These are phyloP conservation scores for Teratosphaeria gauchensis DNA, from an alignment of 2,329 filamentous ascomycete species.

Conservation along the genomic window DNA sequence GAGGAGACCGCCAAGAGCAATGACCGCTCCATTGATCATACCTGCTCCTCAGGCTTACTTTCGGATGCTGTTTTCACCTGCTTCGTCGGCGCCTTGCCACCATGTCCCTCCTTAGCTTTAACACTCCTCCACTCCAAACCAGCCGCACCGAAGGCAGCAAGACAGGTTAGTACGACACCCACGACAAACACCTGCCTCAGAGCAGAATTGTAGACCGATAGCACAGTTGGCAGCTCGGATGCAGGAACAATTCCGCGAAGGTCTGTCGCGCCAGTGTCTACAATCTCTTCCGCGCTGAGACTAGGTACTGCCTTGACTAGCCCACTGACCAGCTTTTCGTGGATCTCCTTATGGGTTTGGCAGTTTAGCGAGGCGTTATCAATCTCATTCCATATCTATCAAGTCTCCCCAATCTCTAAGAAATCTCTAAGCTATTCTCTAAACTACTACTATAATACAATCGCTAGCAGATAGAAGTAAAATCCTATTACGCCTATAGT, in stretches of 20 bases:
- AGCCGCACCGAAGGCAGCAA: conserved; percentile 16
- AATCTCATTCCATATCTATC: too few species aligned
- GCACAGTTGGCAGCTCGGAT: conserved; percentile 9
- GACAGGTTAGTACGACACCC: conserved; percentile 7
- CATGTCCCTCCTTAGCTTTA: conserved; percentile 6
- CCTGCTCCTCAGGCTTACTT: background rate
- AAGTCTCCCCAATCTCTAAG: too few species aligned
- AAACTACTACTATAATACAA: too few species aligned
- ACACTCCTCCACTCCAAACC: conserved; percentile 20
- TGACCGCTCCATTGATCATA: background rate
- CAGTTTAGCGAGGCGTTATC: too few species aligned
- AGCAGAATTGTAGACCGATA: conserved; percentile 20
- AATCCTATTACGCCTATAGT: too few species aligned
- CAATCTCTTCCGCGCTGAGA: conserved; percentile 11
- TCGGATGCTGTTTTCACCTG: background rate
- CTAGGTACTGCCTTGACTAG: conserved; percentile 3
- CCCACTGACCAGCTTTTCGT: conserved; percentile 6
- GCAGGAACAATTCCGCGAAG: conserved; percentile 15
- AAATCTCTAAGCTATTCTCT: too few species aligned
- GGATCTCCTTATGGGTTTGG: too few species aligned
- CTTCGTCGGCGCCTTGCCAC: background rate
- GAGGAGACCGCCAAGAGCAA: background rate
- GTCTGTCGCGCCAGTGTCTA: conserved; percentile 23
- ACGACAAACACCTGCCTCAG: conserved; percentile 22
- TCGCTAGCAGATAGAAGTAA: too few species aligned